Base-by-base conservation (phyloP, 169 alveolate genomes). In the Fabrea salina region DNA sequence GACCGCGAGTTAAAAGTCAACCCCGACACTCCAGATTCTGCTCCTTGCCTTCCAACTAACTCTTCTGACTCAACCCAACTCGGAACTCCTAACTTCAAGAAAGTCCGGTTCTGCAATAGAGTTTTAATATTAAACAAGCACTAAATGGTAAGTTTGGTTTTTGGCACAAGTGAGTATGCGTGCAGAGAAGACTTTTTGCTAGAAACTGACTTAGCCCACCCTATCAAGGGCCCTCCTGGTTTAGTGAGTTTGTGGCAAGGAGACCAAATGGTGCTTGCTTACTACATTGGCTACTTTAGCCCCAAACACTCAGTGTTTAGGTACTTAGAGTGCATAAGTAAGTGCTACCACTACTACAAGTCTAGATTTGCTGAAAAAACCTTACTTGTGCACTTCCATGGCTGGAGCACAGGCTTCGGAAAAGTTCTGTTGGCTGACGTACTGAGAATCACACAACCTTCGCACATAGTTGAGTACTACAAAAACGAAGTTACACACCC, bases 201-300 rank as follows among this genome's bases (percentile, higher is more conserved):
- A n/a, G 74, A 61, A 51, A 61, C 74, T 32, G 74, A 61, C 50
- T 30, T 61, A 30, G 74, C 41, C 37, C 11, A 61, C 16, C 74
- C 74, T 16, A 30, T 37, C 32, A 27, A 33, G 13, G 74, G 74
- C 2, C 43, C 32, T 22, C 74, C 74, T 16, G 74, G 74, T 61
- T n/a, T 37, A 35, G 74, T 61, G 32, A 8, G 54, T 2, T 27
- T 61, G 2, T 32, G 1, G 22, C 16, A 37, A 27, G 11, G 25
- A 7, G n/a, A 27, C 11, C 51, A 61, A 37, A 8, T 0, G 11
- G 25, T 61, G 11, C 11, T 32, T 16, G 19, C n/a, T 13, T 61
- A 33, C 32, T 61, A 35, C 50, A 61, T 61, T 13, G 74, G 74
- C n/a, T 61, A 32, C 25, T 16, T 51, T 16, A 35, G 54, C 11